These are phyloP conservation scores for Blastobotrys serpentis DNA, from an alignment of 1,139 yeast species.

Conservation along the genomic window DNA sequence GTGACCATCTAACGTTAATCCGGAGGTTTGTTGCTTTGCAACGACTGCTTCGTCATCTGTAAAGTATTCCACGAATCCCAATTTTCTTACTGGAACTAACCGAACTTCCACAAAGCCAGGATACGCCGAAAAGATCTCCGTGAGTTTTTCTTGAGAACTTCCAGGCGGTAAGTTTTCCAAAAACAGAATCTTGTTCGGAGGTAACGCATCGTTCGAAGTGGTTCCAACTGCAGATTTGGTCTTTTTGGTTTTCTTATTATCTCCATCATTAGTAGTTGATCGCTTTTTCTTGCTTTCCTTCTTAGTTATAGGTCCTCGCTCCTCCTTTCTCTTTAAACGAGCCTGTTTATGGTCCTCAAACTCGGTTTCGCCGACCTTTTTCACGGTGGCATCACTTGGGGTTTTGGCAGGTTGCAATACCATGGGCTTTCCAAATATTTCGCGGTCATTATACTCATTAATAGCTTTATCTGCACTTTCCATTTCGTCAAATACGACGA, in stretches of 20 bases:
- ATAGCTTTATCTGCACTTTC: constrained; percentile 53
- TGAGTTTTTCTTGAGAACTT: constrained; percentile 46
- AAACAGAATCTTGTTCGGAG: constrained; percentile 70
- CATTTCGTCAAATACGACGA: constrained; percentile 56
- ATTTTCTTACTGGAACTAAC: constrained; percentile 60
- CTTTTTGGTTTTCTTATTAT: constrained; percentile 25
- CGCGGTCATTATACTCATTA: constrained; percentile 28
- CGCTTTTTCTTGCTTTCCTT: constrained; percentile 19
- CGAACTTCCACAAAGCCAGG: constrained; percentile 67
- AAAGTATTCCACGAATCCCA: constrained; percentile 82
- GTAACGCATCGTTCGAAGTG: constrained; percentile 39
- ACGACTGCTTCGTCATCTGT: constrained; percentile 50
- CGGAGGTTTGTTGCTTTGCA: constrained; percentile 44
- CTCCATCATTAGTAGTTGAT: constrained; percentile 13
- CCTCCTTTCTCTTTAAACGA: constrained; percentile 35
- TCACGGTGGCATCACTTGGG: constrained; percentile 49
- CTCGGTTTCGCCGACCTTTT: constrained; percentile 32
- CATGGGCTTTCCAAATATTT: constrained; percentile 56
- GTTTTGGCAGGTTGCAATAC: constrained; percentile 44
- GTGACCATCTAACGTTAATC: constrained; percentile 39
- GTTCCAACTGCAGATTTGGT: constrained; percentile 19
- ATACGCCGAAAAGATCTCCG: constrained; percentile 47
- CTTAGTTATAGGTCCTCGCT: constrained; percentile 20
- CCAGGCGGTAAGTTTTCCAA: constrained; percentile 61
- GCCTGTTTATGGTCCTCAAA: constrained; percentile 36